Conservation (phyloP, 1,284 basidiomycete genomes). For the Quambalaria eucalypti region DNA sequence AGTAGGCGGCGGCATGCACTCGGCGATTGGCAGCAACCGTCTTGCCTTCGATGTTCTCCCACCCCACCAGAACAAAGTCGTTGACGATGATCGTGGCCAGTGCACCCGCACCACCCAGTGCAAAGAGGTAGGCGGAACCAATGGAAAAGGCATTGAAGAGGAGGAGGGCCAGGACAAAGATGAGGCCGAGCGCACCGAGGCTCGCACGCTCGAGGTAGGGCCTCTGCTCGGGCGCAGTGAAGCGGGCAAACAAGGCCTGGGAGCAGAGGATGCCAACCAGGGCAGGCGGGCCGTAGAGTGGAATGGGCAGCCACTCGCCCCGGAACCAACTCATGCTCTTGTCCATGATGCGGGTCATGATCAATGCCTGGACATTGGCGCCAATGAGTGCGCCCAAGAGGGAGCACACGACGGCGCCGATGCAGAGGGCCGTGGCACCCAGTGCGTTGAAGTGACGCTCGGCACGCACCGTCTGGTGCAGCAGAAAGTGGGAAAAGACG, state of each 20-base stretch:
- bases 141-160: conserved; percentile 56
- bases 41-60: conserved; percentile 22
- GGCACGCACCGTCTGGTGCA: conserved; percentile 42
- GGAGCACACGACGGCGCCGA: conserved; percentile 21
- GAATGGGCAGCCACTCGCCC: conserved; percentile 61
- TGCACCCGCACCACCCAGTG: conserved; percentile 56
- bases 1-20: conserved; percentile 31
- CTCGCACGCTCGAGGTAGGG: conserved; percentile 41
- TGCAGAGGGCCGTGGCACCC: conserved; percentile 23
- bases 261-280: conserved; percentile 56
- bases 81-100: conserved; percentile 20
- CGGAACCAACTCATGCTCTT: conserved; percentile 53
- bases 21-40: conserved; percentile 27
- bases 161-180: conserved; percentile 27
- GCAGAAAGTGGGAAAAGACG: conserved; percentile 35
- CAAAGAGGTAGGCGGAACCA: conserved; percentile 63
- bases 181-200: conserved; percentile 17
- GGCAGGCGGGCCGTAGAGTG: conserved; percentile 68
- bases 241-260: conserved; percentile 57
- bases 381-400: conserved; percentile 53
- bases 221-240: conserved; percentile 48
- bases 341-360: conserved; percentile 61
- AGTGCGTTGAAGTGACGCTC: conserved; percentile 36
- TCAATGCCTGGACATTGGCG: conserved; percentile 64
- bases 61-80: conserved; percentile 35